These are phyloP conservation scores for Neurospora tetrasperma DNA, from an alignment of 495 filamentous ascomycete genomes.

Conservation along the genomic window DNA sequence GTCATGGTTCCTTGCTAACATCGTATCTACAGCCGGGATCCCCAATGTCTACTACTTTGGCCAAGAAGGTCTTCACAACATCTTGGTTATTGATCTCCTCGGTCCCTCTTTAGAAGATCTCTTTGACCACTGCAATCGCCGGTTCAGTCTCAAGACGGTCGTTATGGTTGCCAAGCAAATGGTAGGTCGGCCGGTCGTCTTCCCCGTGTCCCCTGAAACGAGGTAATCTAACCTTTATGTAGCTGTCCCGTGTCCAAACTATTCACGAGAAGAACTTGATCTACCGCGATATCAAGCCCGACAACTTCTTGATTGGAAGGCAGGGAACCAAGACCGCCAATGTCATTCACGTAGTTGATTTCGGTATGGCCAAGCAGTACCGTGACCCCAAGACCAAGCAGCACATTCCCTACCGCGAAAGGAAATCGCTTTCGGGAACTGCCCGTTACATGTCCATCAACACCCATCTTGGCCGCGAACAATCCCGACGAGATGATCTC, in stretches of 20 bases:
- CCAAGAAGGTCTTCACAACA: slow-evolving; percentile 98
- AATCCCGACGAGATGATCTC: slow-evolving; percentile 91
- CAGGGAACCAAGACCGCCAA: slow-evolving; percentile 86
- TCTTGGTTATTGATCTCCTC: slow-evolving; percentile 95
- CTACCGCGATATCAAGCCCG: slow-evolving; percentile 98
- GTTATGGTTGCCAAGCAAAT: slow-evolving; percentile 99
- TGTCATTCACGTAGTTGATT: slow-evolving; percentile 98
- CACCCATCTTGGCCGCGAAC: slow-evolving; percentile 91
- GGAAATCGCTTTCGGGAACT: slow-evolving; percentile 94
- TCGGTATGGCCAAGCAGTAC: slow-evolving; percentile 99
- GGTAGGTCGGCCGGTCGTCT: slow-evolving; percentile 44
- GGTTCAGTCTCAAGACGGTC: slow-evolving; percentile 94
- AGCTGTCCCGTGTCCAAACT: slow-evolving; percentile 93
- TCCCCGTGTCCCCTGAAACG: background rate
- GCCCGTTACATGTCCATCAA: slow-evolving; percentile 99
- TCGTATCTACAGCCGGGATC: slow-evolving; percentile 65
- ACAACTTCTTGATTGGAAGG: slow-evolving; percentile 98
- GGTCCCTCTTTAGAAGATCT: slow-evolving; percentile 95
- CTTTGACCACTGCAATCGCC: slow-evolving; percentile 93
- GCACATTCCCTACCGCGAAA: slow-evolving; percentile 96
- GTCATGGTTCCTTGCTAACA: slow-evolving; percentile 8
- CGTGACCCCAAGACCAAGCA: slow-evolving; percentile 98
- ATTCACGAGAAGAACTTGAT: slow-evolving; percentile 99
- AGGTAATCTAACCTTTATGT: slow-evolving; percentile 4
- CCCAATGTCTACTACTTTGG: slow-evolving; percentile 99